Base-by-base conservation (phyloP, 805 yeast genomes). In the Candida insectorum region DNA sequence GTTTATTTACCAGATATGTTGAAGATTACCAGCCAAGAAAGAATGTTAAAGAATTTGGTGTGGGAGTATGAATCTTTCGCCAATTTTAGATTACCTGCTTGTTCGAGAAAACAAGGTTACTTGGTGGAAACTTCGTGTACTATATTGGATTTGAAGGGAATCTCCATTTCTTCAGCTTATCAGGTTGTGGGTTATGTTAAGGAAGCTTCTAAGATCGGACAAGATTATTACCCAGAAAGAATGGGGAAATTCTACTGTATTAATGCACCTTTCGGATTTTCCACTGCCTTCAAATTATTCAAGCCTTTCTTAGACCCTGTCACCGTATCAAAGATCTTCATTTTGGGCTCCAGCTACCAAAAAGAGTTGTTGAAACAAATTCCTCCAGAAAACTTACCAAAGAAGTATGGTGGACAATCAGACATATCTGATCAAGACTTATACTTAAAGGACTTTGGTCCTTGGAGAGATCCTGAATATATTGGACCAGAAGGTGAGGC, bases 171-270 rank as follows among this genome's bases (percentile, higher is more conserved):
- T 16, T 65, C 93, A 28, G 95, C 95, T 16, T 78, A 81, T 44
- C 85, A 81, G 56, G 98, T 91, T 27, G 69, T 87, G 44, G 71
- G 81, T 9, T 91, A 88, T 62, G 95, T 91, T 36, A 80, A 81
- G 58, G 97, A 88, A 62, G 96, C 97, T 6, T 85, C 96, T 9
- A 69, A 75, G 52, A 86, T 91, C 51, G 96, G 97, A 39, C 98
- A 93, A 71, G 85, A 91, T 67, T 91, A 85, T 65, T 91, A 91
- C 60, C 98, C 98, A 11, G 98, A 91, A 72, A 84, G 97, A 64
- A 93, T 91, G 98, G 98, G 98, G 54, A 87, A 85, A 62, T 93
- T 91, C 59, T 91, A 88, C 65, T 68, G 88, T 50, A 86, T 91
- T 64, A 91, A 91, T 56, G 95, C 97, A 1, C 98, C 98, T 44